Evolutionary conservation across 495 filamentous ascomycete species (phyloP), one percentile per base, ranked within the genome.

Genomic region (Achaetomiella virescens): DNA sequence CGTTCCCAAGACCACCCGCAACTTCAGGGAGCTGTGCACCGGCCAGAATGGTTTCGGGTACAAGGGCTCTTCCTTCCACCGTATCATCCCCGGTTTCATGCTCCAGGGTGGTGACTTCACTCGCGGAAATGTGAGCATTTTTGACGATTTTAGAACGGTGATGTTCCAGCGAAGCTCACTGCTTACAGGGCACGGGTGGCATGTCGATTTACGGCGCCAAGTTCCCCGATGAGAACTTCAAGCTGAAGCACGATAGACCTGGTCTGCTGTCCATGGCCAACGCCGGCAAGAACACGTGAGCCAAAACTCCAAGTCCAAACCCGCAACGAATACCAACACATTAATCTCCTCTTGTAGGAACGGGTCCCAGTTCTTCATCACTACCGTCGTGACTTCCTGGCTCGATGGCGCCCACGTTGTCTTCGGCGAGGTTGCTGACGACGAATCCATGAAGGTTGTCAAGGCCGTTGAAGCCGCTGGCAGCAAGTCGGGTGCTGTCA

Each of bases 31-130:
- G 68, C 87, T 98, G 59, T 97, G 91, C 82, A 96, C 91, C 29
- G 87, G 86, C 66, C 86, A 90, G 81, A 89, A 92, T 75, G 93
- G 95, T 65, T 85, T 84, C 65, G 92, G 90, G 61, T 86, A 81
- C 71, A 83, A 86, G 75, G 84, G 84, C 66, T 93, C 89, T 52
- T 73, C 71, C 51, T 97, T 97, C 85, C 93, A 99, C 82, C 89
- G 93, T 66, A 84, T 99, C 64, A 99, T 99, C 72, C 87, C 87
- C 52, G 66, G 83, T 31, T 99, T 99, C 84, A 99, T 99, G 93
- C 89, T 97, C 71, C 93, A 99, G 81, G 93, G 95, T 72, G 93
- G 93, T 80, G 93, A 99, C 82, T 99, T 97, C 82, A 99, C 93
- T 71, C 87, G 85, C 69, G 84, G 85, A 71, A 96, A 99, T 72